Evolutionary conservation across 1,139 yeast genomes (phyloP), one percentile per base, ranked within the genome.

Genomic region (Geotrichum candidum): DNA sequence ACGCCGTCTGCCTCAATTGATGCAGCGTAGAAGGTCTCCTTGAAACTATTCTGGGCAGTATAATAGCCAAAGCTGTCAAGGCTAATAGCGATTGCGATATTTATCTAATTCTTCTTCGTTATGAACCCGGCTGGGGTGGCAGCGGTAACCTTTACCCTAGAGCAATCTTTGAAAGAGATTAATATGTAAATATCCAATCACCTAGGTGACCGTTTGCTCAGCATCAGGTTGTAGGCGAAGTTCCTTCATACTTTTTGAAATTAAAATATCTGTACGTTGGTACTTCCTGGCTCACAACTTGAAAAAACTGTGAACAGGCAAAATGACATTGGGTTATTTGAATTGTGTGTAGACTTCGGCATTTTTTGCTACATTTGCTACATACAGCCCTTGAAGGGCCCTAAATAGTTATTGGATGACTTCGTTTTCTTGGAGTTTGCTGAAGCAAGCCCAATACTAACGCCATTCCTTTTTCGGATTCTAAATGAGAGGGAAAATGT

Each of bases 211-310:
- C 33, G 10, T 29, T 29, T 18, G 56, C 9, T 27, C 56, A 53
- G 38, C 61, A 59, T 27, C 58, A 15, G 7, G 56, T 15, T 15
- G 57, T 31, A n/a, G 61, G 61, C n/a, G 38, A 53, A 29, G 56
- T 29, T 2, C 6, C 5, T 27, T 52, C 61, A 6, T 53, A 53
- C 3, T 18, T 33, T 35, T 31, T 51, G 27, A 55, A 59, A 18
- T 45, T 45, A 5, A 59, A 56, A 31, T 55, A 59, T 18, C 56
- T 50, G 27, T 45, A 59, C n/a, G n/a, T 51, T 18, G 53, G 41
- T 15, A 23, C 46, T 2, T 53, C 56, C n/a, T 54, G 53, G 33
- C 35, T 51, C 25, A 56, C 22, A 52, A 59, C 31, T 59, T 59
- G 53, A 54, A 59, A 48, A 59, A 59, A 9, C 51, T 48, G n/a